Evolutionary conservation across 1,139 yeast species (phyloP).

Genomic region (Yarrowia galli): DNA sequence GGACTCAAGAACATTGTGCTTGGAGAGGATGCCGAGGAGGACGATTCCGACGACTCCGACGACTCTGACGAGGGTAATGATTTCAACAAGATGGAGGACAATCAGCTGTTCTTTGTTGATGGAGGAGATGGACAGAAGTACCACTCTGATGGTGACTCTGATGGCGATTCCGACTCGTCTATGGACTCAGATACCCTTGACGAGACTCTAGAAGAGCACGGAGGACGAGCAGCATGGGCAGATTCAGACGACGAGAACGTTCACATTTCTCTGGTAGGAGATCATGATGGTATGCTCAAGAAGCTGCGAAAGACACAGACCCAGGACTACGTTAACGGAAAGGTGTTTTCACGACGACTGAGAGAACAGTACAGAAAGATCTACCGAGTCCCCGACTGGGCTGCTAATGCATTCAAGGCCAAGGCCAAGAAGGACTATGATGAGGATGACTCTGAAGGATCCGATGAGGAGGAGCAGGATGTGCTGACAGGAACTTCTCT

Average conservation of each 20-base stretch:
- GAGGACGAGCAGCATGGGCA: conserved; percentile 72
- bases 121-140: conserved; percentile 55
- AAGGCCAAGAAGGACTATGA: conserved; percentile 44
- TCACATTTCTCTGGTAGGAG: conserved; percentile 62
- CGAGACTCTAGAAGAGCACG: conserved; percentile 49
- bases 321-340: conserved; percentile 69
- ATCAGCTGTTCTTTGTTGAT: conserved; percentile 49
- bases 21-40: conserved; percentile 45
- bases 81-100: conserved; percentile 50
- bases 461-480: conserved; percentile 52
- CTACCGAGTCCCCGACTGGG: conserved; percentile 92
- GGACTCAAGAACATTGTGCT: conserved; percentile 65
- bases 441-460: conserved; percentile 48
- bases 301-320: conserved; percentile 72
- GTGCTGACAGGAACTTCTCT: conserved; percentile 54
- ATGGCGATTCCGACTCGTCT: conserved; percentile 45
- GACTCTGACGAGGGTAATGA: conserved; percentile 47
- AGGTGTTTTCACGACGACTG: conserved; percentile 71
- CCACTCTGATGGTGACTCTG: conserved; percentile 66
- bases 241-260: conserved; percentile 91
- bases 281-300: conserved; percentile 62
- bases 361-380: conserved; percentile 86
- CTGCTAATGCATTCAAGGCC: conserved; percentile 49
- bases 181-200: conserved; percentile 51
- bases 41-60: conserved; percentile 50